Percentiles rank a stretch among this genome's conserved stretches.
These are phyloP conservation scores for Casuarina cunninghamiana DNA, from an alignment of 306 rosid species.

Conservation along the genomic window DNA sequence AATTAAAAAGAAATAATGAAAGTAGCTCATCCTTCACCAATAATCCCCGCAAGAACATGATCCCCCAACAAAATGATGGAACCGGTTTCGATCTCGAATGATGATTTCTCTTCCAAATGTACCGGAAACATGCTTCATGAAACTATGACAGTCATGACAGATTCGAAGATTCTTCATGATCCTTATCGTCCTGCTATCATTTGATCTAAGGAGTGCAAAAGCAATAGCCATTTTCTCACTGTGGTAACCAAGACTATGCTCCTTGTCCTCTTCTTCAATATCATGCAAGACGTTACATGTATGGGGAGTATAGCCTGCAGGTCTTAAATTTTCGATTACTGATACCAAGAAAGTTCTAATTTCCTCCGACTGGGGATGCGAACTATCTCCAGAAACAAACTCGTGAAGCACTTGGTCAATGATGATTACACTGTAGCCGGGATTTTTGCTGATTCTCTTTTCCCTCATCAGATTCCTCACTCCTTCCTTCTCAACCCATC, in stretches of 20 bases:
- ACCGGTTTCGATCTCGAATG: slow-evolving; percentile 51
- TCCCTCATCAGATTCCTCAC: slow-evolving; percentile 52
- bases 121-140: slow-evolving; percentile 58
- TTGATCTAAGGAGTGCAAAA: slow-evolving; percentile 47
- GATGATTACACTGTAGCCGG: slow-evolving; percentile 53
- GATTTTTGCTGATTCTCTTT: slow-evolving; percentile 49
- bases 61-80: slow-evolving; percentile 55
- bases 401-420: slow-evolving; percentile 51
- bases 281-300: slow-evolving; percentile 54
- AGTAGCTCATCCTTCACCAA: slow-evolving; percentile 40
- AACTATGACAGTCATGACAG: slow-evolving; percentile 60
- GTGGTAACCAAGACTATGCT: slow-evolving; percentile 53
- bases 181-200: slow-evolving; percentile 50
- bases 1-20: not conserved
- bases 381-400: slow-evolving; percentile 57
- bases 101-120: slow-evolving; percentile 40
- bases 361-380: slow-evolving; percentile 51
- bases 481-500: slow-evolving; percentile 48
- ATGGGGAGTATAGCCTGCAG: slow-evolving; percentile 43
- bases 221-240: slow-evolving; percentile 69
- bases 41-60: slow-evolving; percentile 57
- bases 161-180: slow-evolving; percentile 61
- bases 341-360: slow-evolving; percentile 38
- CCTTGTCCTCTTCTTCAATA: slow-evolving; percentile 61
- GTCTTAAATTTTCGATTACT: slow-evolving; percentile 35